These are phyloP conservation scores for Eucalyptus cloeziana DNA, from an alignment of 345 rosid genomes.

Conservation along the genomic window DNA sequence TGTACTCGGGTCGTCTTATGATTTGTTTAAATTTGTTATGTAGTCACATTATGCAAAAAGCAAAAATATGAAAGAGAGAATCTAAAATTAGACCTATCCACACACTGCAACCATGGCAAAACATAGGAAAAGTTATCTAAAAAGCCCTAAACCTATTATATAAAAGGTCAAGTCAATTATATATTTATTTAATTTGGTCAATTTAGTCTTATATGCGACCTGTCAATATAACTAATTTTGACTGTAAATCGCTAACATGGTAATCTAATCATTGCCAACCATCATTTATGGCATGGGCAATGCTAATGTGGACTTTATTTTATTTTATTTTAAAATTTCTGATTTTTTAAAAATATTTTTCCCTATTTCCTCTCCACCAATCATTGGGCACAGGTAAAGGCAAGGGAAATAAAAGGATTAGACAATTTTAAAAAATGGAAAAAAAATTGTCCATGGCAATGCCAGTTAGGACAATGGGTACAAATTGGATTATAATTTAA, in stretches of 20 bases:
- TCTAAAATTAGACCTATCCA: no score
- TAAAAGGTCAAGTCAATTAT: accelerated
- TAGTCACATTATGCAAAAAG: no score
- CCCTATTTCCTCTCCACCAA: accelerated
- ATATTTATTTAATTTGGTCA: neutral
- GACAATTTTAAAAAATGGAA: accelerated
- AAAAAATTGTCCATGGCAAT: no score
- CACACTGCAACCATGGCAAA: no score
- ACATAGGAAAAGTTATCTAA: neutral
- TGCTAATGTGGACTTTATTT: accelerated
- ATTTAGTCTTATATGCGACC: neutral
- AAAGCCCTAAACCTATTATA: neutral
- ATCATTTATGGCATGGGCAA: no score
- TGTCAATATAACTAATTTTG: accelerated
- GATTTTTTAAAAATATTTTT: no score
- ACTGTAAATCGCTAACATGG: accelerated
- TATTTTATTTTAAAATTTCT: no score
- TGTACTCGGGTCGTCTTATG: no score
- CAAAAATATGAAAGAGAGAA: no score
- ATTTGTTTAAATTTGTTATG: no score
- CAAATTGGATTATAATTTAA: accelerated
- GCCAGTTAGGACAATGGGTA: no score
- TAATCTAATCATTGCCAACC: accelerated
- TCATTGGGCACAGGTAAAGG: accelerated
- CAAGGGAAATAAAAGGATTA: no score